Base-by-base conservation (phyloP, 192 early-diverging fungal species). In the Rhizoclosmatium sp. region DNA sequence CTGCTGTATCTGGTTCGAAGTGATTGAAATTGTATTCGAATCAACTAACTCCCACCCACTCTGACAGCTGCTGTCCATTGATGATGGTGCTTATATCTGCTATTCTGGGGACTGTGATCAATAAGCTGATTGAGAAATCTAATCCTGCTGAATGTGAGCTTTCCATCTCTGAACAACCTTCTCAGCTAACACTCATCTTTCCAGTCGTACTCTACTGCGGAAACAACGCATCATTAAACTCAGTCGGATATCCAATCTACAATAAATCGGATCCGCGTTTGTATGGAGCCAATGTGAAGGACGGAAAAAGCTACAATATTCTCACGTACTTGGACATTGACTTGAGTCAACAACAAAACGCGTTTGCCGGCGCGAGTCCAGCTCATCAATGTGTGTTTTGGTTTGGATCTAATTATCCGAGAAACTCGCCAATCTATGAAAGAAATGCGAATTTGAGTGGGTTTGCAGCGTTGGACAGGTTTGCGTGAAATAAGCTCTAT, bases 1-100 rank as follows among this genome's bases (percentile, higher is more conserved):
- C 65, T 76, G 75, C 60, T 76, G 75, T 47, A 76, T 76, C 16
- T 75, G 72, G 41, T 69, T 47, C n/a, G n/a, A 21, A 45, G 23
- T 58, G 12, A 16, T 58, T 10, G 10, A n/a, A 58, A 58, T 58
- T 31, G 31, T 31, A 31, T 31, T 31, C 31, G 10, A 23, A 65
- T 21, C 21, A 65, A 16, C 10, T 10, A 7, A 65, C 62, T 16
- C 62, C 5, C 21, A 41, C 21, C 10, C 62, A 65, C 41, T 10
- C 41, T 65, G 10, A 54, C 62, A 16, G 21, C 10, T 69, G 39
- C 39, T 93, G 92, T 71, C 92, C 92, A 0, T 74, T 93, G 12
- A 65, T 92, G 46, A 92, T 93, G 92, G 90, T 93, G 48, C 76
- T 86, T 4, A 86, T 93, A 42, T 84, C 90, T 3, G 82, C 82